Base-by-base conservation (phyloP, 2,329 filamentous ascomycete genomes). In the Hypoxylon sp. region DNA sequence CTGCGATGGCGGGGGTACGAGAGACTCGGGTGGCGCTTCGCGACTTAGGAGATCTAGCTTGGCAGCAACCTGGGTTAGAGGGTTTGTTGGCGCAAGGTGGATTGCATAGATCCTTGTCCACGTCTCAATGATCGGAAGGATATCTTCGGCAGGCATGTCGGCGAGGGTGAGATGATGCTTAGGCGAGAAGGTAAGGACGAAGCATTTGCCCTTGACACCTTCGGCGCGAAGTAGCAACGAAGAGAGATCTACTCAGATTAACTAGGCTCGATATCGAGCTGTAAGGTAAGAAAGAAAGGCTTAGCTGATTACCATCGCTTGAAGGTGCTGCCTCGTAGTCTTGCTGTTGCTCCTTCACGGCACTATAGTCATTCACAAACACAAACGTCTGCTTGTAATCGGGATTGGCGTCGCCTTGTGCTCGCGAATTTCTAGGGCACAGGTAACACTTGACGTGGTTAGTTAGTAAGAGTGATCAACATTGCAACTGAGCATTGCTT, bases 331-430 rank as follows among this genome's bases (percentile, higher is more conserved):
- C 80, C 37, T 80, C 77, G 80, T 98, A 99, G 52, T 93, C 90
- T 31, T 91, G 90, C 80, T 99, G 96, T 70, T 92, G 86, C 81
- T 98, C 94, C 82, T 97, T 98, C 55, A 99, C 95, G 1, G 96
- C 96, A 76, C 94, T 97, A 81, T 96, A 99, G 80, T 99, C 96
- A 77, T 99, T 99, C 73, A 98, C 92, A 77, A 99, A 99, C 42
- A 95, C 91, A 78, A 97, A 98, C 0, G 94, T 97, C 76, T 89
- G 89, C 58, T 92, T 86, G 78, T 98, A 99, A 59, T 92, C 85
- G 1, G 96, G 95, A 76, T 99, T 99, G 67, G 81, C 79, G 76
- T 96, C 94, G 61, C 96, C 96, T 74, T 94, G 90, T 3, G 96
- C 96, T 63, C 96, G 91, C 72, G 91, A 86, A 79, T 99, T 99